Evolutionary conservation across 176 grass and related monocot genomes (phyloP).

Genomic region (Avena sativa): DNA sequence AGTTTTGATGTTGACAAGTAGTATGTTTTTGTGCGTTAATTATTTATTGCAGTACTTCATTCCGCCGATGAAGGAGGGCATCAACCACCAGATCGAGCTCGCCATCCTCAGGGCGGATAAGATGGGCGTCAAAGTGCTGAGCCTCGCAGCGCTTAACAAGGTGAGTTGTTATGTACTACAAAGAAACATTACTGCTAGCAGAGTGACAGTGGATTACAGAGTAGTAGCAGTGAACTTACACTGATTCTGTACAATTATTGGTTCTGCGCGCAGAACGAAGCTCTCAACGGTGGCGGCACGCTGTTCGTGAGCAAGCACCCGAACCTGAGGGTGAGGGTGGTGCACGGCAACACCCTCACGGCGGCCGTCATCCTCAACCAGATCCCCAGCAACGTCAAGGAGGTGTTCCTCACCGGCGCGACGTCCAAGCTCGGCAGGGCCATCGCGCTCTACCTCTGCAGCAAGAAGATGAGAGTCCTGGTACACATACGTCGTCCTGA

Average conservation of each 20-base stretch:
- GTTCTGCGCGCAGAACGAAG: conserved; percentile 62
- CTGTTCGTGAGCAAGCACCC: conserved; percentile 80
- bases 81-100: conserved; percentile 86
- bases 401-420: conserved; percentile 89
- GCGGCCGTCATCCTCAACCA: conserved; percentile 91
- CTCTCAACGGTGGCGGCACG: conserved; percentile 81
- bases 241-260: background rate
- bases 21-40: too few species aligned
- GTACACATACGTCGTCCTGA: conserved; percentile 27
- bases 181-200: too few species aligned
- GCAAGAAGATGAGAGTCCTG: conserved; percentile 76
- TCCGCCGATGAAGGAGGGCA: conserved; percentile 73
- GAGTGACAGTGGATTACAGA: too few species aligned
- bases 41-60: conserved; percentile 80
- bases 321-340: conserved; percentile 74
- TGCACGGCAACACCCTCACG: conserved; percentile 96
- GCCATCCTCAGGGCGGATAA: conserved; percentile 80
- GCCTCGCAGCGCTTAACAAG: conserved; percentile 94
- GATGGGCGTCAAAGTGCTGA: conserved; percentile 92
- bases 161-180: conserved; percentile 16
- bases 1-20: background rate
- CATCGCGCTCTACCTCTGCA: conserved; percentile 87
- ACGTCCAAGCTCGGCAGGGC: conserved; percentile 93
- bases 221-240: background rate
- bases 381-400: conserved; percentile 65